Percentiles rank a stretch among this genome's conserved stretches.
These are phyloP conservation scores for Tetracentron sinense DNA, from an alignment of 164 flowering plant genomes.

Conservation along the genomic window DNA sequence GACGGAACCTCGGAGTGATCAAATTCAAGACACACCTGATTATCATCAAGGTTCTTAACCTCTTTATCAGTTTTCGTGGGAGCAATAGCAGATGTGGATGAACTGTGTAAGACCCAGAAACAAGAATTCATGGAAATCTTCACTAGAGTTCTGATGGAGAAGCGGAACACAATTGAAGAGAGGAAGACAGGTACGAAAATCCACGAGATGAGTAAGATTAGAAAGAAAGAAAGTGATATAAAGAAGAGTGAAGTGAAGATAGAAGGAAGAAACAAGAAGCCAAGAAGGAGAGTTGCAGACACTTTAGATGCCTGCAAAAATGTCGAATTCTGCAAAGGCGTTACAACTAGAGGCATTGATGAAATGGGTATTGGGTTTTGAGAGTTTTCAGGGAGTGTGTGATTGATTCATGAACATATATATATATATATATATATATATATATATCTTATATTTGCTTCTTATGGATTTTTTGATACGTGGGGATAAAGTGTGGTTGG, in stretches of 20 bases:
- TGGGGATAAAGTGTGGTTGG: too few species aligned
- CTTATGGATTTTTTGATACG: too few species aligned
- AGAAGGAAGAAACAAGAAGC: not conserved
- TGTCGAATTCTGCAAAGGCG: not conserved
- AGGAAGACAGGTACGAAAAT: not conserved
- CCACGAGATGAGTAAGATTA: not conserved
- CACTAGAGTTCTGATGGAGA: not conserved
- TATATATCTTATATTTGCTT: too few species aligned
- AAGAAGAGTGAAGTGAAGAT: not conserved
- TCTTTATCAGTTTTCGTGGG: not conserved
- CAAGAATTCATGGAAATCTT: too few species aligned
- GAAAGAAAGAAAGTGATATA: not conserved
- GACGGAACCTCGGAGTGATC: not conserved
- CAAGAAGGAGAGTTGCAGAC: not conserved
- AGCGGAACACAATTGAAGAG: not conserved
- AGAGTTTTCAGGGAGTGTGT: not conserved
- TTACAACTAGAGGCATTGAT: not conserved
- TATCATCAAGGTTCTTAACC: not conserved
- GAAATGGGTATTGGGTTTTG: not conserved
- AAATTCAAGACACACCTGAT: not conserved
- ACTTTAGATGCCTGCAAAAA: not conserved
- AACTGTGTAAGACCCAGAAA: not conserved
- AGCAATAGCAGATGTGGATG: not conserved
- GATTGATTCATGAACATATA: not conserved
- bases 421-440: too few species aligned